Evolutionary conservation across 306 rosid genomes (phyloP), one percentile per base, ranked within the genome.

Genomic region (Castanopsis chinensis): DNA sequence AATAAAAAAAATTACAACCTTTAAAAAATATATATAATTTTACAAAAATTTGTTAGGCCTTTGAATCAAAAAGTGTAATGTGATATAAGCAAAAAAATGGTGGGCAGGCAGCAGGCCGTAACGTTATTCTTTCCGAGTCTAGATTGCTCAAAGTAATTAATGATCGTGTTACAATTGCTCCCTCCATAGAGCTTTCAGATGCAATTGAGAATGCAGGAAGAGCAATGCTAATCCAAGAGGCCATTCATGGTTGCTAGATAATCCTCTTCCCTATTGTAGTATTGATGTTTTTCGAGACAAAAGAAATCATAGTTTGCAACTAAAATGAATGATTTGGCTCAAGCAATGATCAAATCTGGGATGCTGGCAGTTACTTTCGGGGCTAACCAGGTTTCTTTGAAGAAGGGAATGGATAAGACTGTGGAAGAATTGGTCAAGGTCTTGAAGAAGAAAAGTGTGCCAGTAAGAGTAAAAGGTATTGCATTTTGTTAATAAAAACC

Each of bases 151-250:
- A 86, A 88, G 93, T 91, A 74, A 85, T 95, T 54, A 95, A 95
- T 43, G 99, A 95, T 58, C 98, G 99, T 3, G 96, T 90, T 79
- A 95, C 99, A 52, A 92, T 95, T 86, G 99, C 89, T 80, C 92
- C 79, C 73, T 89, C 98, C 61, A 90, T 95, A 81, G 93, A 95
- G 89, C 97, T 95, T 74, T 64, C 94, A 3, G 97, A 95, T 85
- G 77, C 97, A 76, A 81, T 85, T 78, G 99, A 92, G 88, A 92
- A 95, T 81, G 98, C 93, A 25, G 99, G 99, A 25, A 98, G 99
- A 86, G 99, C 92, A 71, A 83, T 90, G 91, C 92, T 92, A 85
- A 92, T 95, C 84, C 97, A 90, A 92, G 99, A 95, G 96, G 98
- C 92, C 78, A 86, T 85, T 81, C 88, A 85, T 83, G 90, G 79